phyloP scores from a whole-genome alignment of 2,329 filamentous ascomycete genomes.

The Talaromyces sp. region DNA sequence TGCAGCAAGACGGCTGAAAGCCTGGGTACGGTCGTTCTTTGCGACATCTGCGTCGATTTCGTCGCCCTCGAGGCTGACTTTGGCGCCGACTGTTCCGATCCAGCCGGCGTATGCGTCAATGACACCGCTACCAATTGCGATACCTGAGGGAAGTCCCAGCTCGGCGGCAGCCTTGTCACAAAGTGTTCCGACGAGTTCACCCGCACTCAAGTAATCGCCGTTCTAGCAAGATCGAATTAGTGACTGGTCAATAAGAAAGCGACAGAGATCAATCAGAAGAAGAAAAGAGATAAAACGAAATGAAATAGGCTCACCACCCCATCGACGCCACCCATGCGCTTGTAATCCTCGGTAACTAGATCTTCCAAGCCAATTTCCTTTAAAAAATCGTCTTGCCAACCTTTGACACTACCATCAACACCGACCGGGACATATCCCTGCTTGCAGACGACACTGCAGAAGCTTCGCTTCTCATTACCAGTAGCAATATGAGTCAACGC shows the following conservation, averaged over 20 bases:
- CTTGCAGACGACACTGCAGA: conserved; percentile 95
- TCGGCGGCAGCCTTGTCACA: conserved; percentile 78
- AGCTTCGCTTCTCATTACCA: conserved; percentile 85
- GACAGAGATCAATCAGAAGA: conserved; percentile 23
- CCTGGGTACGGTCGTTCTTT: conserved; percentile 84
- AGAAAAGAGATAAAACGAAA: conserved; percentile 25
- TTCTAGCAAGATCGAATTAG: conserved; percentile 57
- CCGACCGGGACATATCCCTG: conserved; percentile 96
- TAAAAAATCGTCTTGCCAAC: conserved; percentile 96
- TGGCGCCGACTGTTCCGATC: conserved; percentile 98
- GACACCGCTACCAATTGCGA: conserved; percentile 91
- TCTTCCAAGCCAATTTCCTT: conserved; percentile 81
- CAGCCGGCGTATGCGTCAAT: conserved; percentile 98
- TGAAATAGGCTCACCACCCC: conserved; percentile 72
- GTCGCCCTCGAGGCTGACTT: conserved; percentile 70
- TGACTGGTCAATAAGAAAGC: conserved; percentile 10
- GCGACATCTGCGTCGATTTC: conserved; percentile 64
- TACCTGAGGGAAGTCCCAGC: conserved; percentile 78
- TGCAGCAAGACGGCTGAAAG: conserved; percentile 86
- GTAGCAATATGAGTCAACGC: conserved; percentile 92
- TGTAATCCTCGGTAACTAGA: conserved; percentile 79
- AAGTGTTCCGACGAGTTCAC: conserved; percentile 81
- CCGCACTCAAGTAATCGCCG: conserved; percentile 83
- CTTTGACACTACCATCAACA: conserved; percentile 93
- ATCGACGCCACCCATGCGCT: conserved; percentile 89